Evolutionary conservation across 1,284 basidiomycete genomes (phyloP).

Genomic region (Peniophora sp.): DNA sequence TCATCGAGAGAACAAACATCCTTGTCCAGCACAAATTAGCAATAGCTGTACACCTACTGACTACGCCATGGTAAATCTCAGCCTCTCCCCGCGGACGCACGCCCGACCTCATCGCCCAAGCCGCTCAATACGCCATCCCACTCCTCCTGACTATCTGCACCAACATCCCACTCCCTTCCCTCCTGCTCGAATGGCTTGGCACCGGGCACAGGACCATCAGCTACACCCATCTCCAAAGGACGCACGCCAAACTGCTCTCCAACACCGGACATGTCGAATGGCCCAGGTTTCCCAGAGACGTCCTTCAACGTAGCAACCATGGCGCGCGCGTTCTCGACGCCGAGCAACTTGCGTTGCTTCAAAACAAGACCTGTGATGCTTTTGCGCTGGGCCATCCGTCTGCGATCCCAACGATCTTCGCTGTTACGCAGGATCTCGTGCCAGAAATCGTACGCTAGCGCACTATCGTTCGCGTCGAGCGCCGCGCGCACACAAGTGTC

Average conservation of each 20-base stretch:
- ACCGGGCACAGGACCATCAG: no score
- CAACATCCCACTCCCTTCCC: neutral
- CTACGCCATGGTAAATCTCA: no score
- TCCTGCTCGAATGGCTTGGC: neutral
- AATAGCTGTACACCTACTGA: no score
- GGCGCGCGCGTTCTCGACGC: neutral
- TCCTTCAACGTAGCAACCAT: neutral
- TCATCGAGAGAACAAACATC: no score
- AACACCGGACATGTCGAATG: slow-evolving; percentile 29
- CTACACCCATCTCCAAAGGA: neutral
- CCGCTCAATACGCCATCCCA: neutral
- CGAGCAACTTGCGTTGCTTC: neutral
- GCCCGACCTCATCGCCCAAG: no score
- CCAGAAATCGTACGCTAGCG: slow-evolving; percentile 57
- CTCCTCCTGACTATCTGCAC: neutral
- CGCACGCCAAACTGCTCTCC: neutral
- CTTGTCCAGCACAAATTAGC: no score
- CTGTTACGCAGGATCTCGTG: slow-evolving; percentile 25
- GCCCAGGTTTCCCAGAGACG: slow-evolving; percentile 17
- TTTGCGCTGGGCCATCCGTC: slow-evolving; percentile 13
- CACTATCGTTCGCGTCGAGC: slow-evolving; percentile 37
- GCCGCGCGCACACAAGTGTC: slow-evolving; percentile 43
- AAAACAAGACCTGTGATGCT: neutral
- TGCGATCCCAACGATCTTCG: slow-evolving; percentile 19
- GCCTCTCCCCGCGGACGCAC: no score